These are phyloP conservation scores for Candida wancherniae DNA, from an alignment of 805 yeast genomes.

Conservation along the genomic window DNA sequence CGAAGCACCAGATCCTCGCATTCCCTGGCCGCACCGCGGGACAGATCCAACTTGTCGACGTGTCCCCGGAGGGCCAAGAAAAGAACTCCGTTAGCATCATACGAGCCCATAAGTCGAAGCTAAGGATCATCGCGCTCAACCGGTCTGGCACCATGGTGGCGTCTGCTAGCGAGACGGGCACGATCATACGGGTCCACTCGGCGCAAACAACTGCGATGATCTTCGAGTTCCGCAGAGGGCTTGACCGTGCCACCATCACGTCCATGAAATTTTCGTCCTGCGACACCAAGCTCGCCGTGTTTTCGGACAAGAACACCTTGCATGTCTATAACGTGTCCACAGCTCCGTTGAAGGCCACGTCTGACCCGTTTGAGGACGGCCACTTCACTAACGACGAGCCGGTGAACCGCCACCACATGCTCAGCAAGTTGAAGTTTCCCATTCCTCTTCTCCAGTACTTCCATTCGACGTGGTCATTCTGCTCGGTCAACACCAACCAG, in stretches of 20 bases:
- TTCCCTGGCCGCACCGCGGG: conserved; percentile 76
- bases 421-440: conserved; percentile 57
- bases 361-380: conserved; percentile 8
- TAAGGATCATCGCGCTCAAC: conserved; percentile 61
- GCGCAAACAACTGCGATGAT: conserved; percentile 62
- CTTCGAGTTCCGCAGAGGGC: conserved; percentile 86
- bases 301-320: conserved; percentile 84
- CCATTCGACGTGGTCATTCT: conserved; percentile 84
- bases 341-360: conserved; percentile 2
- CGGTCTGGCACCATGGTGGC: conserved; percentile 67
- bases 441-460: conserved; percentile 63
- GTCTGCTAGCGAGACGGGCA: conserved; percentile 78
- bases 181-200: conserved; percentile 70
- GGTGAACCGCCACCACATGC: conserved; percentile 56
- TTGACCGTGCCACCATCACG: conserved; percentile 77
- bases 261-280: conserved; percentile 81
- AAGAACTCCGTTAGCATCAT: conserved; percentile 62
- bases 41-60: conserved; percentile 75
- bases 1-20: conserved; percentile 52
- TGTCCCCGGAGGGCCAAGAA: conserved; percentile 60
- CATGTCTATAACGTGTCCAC: conserved; percentile 78
- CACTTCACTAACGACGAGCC: conserved; percentile 15
- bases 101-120: conserved; percentile 68
- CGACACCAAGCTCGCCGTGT: conserved; percentile 71
- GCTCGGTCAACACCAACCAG: conserved; percentile 55